Percentiles rank a stretch among this genome's conserved stretches.
Conservation (phyloP, 768 basidiomycete species). For the Omphalotus guepiniiformis region DNA sequence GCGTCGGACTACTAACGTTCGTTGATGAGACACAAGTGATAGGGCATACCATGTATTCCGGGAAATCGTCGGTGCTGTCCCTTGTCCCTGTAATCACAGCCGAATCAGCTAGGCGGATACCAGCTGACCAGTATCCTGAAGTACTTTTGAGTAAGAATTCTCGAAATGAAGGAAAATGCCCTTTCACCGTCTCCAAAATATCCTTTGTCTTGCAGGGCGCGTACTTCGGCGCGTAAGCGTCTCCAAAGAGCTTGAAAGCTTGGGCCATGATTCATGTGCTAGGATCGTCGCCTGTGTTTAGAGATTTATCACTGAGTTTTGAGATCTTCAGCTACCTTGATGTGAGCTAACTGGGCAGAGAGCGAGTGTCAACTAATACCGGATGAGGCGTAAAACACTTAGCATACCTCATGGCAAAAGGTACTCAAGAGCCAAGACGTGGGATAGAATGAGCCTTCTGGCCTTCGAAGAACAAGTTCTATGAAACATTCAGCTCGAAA, state of each 20-base stretch:
- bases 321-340: slow-evolving; percentile 46
- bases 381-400: not conserved
- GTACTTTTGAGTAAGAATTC: not conserved
- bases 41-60: slow-evolving; percentile 65
- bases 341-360: slow-evolving; percentile 67
- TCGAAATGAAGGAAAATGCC: slow-evolving; percentile 6
- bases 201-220: slow-evolving; percentile 63
- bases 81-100: slow-evolving; percentile 47
- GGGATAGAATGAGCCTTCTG: slow-evolving; percentile 57
- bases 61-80: slow-evolving; percentile 53
- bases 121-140: slow-evolving; percentile 80
- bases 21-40: not conserved
- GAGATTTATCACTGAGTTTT: not conserved
- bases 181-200: slow-evolving; percentile 79
- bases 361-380: not conserved
- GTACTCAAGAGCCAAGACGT: slow-evolving; percentile 70
- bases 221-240: slow-evolving; percentile 60
- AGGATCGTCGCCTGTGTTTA: not conserved
- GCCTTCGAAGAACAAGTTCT: slow-evolving; percentile 74
- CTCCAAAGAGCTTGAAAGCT: slow-evolving; percentile 75
- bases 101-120: slow-evolving; percentile 66
- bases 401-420: slow-evolving; percentile 75
- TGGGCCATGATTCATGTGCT: slow-evolving; percentile 82
- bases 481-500: slow-evolving; percentile 1
- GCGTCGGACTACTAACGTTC: not conserved